Evolutionary conservation across 768 basidiomycete species (phyloP).

Genomic region (Termitomyces sp.): DNA sequence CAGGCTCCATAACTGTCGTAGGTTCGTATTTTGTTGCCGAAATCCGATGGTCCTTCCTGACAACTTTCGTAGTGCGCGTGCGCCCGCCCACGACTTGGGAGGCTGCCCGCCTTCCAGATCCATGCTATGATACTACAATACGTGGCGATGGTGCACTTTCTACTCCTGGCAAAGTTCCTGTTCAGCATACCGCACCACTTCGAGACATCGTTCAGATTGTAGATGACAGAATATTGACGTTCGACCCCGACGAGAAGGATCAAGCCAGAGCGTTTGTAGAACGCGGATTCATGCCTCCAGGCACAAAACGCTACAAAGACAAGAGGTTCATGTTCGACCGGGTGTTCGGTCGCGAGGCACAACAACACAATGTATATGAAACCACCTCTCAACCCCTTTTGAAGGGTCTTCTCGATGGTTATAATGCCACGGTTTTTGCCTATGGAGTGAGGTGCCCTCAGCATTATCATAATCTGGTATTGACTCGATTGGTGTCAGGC

Average conservation of each 20-base stretch:
- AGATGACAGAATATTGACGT: constrained; percentile 92
- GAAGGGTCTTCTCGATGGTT: constrained; percentile 84
- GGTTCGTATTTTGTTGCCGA: constrained; percentile 37
- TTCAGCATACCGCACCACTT: constrained; percentile 47
- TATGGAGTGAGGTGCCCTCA: constrained; percentile 66
- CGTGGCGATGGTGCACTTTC: constrained; percentile 86
- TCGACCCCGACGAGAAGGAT: constrained; percentile 93
- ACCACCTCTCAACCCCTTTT: constrained; percentile 83
- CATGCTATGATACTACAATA: constrained; percentile 62
- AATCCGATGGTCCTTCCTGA: constrained; percentile 7
- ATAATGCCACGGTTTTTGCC: constrained; percentile 96
- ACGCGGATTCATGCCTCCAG: constrained; percentile 78
- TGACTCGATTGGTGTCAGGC: constrained; percentile 48
- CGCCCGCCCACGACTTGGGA: constrained; percentile 85
- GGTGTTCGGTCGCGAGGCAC: constrained; percentile 78
- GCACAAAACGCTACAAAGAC: constrained; percentile 94
- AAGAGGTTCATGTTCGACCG: constrained; percentile 95
- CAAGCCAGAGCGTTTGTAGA: constrained; percentile 74
- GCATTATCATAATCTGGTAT: constrained; percentile 11
- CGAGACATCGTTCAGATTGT: constrained; percentile 83
- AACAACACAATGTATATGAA: constrained; percentile 85
- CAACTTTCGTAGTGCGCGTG: constrained; percentile 68
- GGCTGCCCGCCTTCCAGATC: constrained; percentile 77
- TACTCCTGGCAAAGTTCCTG: constrained; percentile 45
- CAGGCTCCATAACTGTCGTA: constrained; percentile 85